Conservation (phyloP, 2,329 filamentous ascomycete species). For the Fusarium pseudoanthophilum region DNA sequence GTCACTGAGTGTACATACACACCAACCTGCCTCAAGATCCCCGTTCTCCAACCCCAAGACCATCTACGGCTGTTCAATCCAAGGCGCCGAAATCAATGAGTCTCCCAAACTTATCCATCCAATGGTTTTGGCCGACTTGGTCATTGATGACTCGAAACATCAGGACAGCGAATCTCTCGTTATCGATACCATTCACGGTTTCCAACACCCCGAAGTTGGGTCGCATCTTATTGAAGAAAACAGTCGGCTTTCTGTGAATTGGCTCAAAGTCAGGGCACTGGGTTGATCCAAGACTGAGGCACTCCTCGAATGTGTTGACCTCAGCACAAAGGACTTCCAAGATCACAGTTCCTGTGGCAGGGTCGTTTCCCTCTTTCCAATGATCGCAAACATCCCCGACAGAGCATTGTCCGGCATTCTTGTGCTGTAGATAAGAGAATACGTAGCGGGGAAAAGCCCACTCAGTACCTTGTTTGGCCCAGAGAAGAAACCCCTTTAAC, state of each 20-base stretch:
- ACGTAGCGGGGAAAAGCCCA: background rate
- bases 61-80: background rate
- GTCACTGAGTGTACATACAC: no score
- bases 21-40: no score
- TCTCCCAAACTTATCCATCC: background rate
- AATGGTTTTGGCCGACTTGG: background rate
- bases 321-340: background rate
- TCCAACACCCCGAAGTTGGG: background rate
- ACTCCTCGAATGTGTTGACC: no score
- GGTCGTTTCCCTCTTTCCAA: background rate
- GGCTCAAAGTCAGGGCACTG: background rate
- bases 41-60: no score
- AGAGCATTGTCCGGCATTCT: background rate
- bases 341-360: background rate
- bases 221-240: background rate
- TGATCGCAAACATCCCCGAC: background rate
- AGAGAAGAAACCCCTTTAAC: background rate
- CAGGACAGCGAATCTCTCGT: background rate
- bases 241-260: background rate
- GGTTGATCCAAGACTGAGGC: background rate
- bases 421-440: background rate
- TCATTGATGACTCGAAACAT: background rate
- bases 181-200: background rate
- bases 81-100: background rate
- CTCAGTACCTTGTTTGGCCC: background rate